Evolutionary conservation across 306 rosid species (phyloP).

Genomic region (Sophora flavescens): DNA sequence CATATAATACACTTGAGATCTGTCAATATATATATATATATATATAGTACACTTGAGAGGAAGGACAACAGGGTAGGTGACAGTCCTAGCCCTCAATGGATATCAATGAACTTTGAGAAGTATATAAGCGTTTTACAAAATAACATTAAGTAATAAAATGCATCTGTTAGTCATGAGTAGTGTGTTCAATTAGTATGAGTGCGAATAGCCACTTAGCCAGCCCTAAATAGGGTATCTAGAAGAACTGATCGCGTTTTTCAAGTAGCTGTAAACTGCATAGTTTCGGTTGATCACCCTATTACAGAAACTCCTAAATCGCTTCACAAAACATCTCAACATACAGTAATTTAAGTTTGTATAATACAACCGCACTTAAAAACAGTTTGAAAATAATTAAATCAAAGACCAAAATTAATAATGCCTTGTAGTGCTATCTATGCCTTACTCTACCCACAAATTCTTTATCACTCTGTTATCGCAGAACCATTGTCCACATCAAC

Average conservation of each 20-base stretch:
- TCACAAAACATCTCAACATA: constrained; percentile 37
- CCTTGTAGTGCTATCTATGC: constrained; percentile 36
- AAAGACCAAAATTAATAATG: constrained; percentile 44
- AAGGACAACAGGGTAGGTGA: too few relatives aligned
- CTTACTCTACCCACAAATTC: constrained; percentile 31
- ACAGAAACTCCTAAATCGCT: neutral
- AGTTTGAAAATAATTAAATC: constrained; percentile 24
- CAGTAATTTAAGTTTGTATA: constrained; percentile 44
- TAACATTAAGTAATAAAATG: too few relatives aligned
- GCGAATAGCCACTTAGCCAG: too few relatives aligned
- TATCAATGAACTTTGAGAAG: too few relatives aligned
- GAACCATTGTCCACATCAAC: constrained; percentile 76
- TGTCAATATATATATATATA: too few relatives aligned
- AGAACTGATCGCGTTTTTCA: neutral
- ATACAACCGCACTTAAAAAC: constrained; percentile 47
- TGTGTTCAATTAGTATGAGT: too few relatives aligned
- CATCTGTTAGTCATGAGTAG: too few relatives aligned
- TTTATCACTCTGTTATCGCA: constrained; percentile 66
- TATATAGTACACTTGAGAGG: too few relatives aligned
- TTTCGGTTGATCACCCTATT: constrained; percentile 15
- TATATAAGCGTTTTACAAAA: too few relatives aligned
- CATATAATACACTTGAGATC: too few relatives aligned
- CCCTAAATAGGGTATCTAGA: too few relatives aligned
- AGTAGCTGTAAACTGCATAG: constrained; percentile 8
- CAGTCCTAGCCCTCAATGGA: too few relatives aligned